phyloP scores from a whole-genome alignment of 371 early-diverging fungal genomes.

The Aphelidium insulamus region DNA sequence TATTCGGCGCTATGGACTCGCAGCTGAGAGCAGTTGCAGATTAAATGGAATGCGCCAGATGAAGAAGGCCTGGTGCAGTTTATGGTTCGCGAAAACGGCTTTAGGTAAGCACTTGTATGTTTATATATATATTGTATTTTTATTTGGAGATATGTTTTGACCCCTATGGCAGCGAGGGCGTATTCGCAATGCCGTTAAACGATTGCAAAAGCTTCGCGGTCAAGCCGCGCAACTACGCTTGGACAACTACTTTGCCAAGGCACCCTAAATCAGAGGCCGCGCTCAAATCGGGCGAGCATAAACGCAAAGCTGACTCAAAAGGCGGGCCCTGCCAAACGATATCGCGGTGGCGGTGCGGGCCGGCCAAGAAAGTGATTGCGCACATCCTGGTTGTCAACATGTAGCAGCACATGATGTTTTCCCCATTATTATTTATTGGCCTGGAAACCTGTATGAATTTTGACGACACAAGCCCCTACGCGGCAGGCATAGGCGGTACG shows the following conservation, averaged over 20 bases:
- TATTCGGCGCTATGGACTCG: neutral
- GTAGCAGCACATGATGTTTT: too few relatives aligned
- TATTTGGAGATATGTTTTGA: neutral
- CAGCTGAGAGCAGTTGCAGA: conserved; percentile 10
- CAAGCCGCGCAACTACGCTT: conserved; percentile 71
- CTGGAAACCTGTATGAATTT: too few relatives aligned
- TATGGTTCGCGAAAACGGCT: conserved; percentile 85
- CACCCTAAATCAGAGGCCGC: conserved; percentile 3
- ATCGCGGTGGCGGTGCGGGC: neutral
- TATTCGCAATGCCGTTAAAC: conserved; percentile 63
- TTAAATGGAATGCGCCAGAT: conserved; percentile 75
- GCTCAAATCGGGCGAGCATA: neutral
- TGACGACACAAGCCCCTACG: too few relatives aligned
- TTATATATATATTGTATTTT: neutral
- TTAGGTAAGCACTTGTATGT: conserved; percentile 31
- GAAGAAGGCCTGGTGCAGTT: conserved; percentile 74
- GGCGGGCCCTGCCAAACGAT: neutral
- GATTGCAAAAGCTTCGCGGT: conserved; percentile 43
- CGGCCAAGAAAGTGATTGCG: neutral
- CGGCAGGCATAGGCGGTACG: too few relatives aligned
- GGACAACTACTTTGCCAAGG: conserved; percentile 73
- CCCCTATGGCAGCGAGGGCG: conserved; percentile 46
- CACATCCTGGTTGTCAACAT: too few relatives aligned
- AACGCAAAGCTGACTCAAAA: neutral
- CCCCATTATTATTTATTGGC: too few relatives aligned